Evolutionary conservation across 495 filamentous ascomycete genomes (phyloP).

Genomic region (Lindgomyces ingoldianus): DNA sequence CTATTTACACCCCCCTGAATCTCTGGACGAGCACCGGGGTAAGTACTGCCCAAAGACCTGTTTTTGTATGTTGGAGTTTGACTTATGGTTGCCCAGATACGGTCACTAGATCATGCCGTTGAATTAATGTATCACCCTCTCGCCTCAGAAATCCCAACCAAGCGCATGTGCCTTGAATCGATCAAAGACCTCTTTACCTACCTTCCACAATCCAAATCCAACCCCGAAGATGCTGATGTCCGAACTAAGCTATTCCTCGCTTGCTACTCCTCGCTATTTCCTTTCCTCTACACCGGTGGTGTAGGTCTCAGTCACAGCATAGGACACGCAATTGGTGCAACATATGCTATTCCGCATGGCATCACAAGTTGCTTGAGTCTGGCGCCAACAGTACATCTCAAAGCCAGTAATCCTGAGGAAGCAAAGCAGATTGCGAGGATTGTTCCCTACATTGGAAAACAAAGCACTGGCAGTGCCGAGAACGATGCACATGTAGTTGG

Average conservation of each 20-base stretch:
- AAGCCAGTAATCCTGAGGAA: constrained; percentile 35
- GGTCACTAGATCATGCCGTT: constrained; percentile 40
- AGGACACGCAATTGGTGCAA: constrained; percentile 38
- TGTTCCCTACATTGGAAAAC: constrained; percentile 34
- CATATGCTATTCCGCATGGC: constrained; percentile 39
- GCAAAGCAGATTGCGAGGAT: constrained; percentile 38
- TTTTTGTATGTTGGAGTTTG: background rate
- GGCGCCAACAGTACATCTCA: constrained; percentile 37
- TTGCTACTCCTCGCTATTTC: constrained; percentile 33
- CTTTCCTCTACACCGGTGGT: constrained; percentile 35
- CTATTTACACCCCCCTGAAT: constrained; percentile 33
- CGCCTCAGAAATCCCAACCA: constrained; percentile 38
- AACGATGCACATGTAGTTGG: constrained; percentile 34
- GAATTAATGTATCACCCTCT: constrained; percentile 40
- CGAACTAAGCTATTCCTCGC: constrained; percentile 33
- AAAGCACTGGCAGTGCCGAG: constrained; percentile 30
- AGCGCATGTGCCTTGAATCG: constrained; percentile 33
- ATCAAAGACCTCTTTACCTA: constrained; percentile 36
- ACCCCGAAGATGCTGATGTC: constrained; percentile 30
- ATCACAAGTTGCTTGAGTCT: constrained; percentile 40
- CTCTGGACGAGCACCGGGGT: constrained; percentile 40
- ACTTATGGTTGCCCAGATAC: constrained; percentile 14
- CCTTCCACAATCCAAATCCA: constrained; percentile 33
- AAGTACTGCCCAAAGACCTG: background rate
- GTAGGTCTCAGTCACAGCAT: constrained; percentile 39